Percentiles rank a stretch among this genome's conserved stretches.
phyloP scores from a whole-genome alignment of 208 protist genomes.

The Acanthamoeba castellanii region DNA sequence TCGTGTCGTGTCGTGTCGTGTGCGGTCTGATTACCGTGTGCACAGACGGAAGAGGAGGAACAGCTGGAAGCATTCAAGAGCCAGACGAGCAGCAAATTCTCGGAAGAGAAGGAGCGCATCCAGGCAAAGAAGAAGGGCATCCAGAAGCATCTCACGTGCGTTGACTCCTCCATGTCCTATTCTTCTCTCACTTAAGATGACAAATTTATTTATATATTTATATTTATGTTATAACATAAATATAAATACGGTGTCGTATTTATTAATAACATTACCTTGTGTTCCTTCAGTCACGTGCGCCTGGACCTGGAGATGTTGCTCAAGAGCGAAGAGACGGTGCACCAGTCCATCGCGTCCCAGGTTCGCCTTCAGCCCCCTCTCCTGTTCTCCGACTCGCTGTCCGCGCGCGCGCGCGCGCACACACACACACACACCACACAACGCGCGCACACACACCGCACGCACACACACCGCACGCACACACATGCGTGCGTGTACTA shows the following conservation, averaged over 20 bases:
- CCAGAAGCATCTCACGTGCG: background rate
- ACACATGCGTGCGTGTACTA: too few species aligned
- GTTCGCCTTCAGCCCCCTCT: background rate
- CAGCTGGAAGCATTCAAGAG: background rate
- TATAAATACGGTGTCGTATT: background rate
- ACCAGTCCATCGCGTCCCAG: background rate
- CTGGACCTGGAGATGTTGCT: background rate
- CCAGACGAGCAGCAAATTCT: background rate
- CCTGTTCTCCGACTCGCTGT: too few species aligned
- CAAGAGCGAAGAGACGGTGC: background rate
- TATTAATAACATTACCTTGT: background rate
- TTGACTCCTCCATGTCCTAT: background rate
- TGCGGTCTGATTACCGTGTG: too few species aligned
- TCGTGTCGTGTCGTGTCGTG: too few species aligned
- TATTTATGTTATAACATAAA: too few species aligned
- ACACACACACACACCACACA: too few species aligned
- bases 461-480: too few species aligned
- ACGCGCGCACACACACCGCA: too few species aligned
- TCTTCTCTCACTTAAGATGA: too few species aligned
- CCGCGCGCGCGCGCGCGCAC: too few species aligned
- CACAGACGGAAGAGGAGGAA: background rate
- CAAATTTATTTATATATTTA: too few species aligned
- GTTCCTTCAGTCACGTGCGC: background rate
- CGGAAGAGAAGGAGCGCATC: background rate
- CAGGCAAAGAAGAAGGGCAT: conserved; percentile 22